A percentile compares a stretch with the other conserved stretches of the same genome.
These are phyloP conservation scores for Chenopodium quinoa DNA, from an alignment of 148 eudicot species.

Conservation along the genomic window DNA sequence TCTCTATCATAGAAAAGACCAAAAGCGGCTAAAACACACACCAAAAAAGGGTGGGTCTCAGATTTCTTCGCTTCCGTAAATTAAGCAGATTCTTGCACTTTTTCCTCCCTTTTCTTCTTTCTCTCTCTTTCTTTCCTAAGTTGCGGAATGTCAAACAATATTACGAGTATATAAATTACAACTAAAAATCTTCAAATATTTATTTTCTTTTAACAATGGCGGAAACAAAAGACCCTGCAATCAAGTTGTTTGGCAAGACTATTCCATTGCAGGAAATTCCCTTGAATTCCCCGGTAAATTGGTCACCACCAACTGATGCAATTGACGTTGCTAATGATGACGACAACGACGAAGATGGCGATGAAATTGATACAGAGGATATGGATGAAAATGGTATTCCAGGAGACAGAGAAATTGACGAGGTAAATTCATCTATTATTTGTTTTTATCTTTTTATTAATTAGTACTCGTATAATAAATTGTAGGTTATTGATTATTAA, in stretches of 20 bases:
- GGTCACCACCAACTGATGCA: neutral
- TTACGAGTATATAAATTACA: no score
- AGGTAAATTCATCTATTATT: neutral
- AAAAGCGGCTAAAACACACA: neutral
- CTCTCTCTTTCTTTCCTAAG: conserved; percentile 7
- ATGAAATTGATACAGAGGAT: neutral
- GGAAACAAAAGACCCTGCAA: conserved; percentile 45
- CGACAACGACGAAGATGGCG: neutral
- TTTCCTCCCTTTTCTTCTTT: neutral
- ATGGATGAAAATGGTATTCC: neutral
- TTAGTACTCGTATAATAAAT: no score
- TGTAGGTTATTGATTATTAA: neutral
- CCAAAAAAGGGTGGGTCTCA: conserved; percentile 12
- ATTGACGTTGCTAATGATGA: neutral
- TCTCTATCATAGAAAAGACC: no score
- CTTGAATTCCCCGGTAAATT: neutral
- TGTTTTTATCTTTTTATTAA: no score
- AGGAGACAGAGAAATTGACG: neutral
- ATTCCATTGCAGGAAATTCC: conserved; percentile 34
- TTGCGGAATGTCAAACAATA: conserved; percentile 10
- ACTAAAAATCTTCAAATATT: neutral
- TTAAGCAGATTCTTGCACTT: neutral
- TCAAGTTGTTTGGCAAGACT: conserved; percentile 58
- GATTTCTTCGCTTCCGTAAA: conserved; percentile 7
- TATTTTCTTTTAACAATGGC: conserved; percentile 22